Evolutionary conservation across 345 rosid species (phyloP).

Genomic region (Moricandia arvensis): DNA sequence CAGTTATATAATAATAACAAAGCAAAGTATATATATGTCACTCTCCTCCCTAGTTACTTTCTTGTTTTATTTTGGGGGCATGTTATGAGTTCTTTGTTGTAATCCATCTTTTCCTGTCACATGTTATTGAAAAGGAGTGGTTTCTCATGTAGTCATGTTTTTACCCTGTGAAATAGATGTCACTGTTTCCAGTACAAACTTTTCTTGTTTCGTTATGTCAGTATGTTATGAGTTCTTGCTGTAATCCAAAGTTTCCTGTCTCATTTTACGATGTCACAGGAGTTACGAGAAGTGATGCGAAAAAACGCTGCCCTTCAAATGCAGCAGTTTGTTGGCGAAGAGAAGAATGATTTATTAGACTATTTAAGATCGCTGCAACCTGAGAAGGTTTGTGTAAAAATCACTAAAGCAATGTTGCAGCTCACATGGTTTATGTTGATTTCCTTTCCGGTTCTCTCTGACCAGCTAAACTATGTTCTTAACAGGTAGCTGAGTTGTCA

Average conservation of each 20-base stretch:
- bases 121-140: no score
- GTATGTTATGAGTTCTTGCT: no score
- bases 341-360: constrained; percentile 93
- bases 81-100: no score
- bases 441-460: background rate
- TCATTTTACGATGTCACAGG: constrained; percentile 44
- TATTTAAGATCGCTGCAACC: constrained; percentile 91
- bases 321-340: constrained; percentile 99
- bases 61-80: no score
- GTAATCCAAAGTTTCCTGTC: background rate
- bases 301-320: constrained; percentile 92
- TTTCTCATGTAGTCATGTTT: no score
- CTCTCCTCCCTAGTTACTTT: no score
- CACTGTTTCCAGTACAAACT: no score
- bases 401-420: background rate
- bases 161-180: no score
- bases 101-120: no score
- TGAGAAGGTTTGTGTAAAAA: constrained; percentile 62
- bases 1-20: no score
- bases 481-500: constrained; percentile 90
- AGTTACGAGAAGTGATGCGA: constrained; percentile 75
- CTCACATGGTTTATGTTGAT: background rate
- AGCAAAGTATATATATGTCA: no score
- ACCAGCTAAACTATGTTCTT: constrained; percentile 1
- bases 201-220: no score